phyloP scores from a whole-genome alignment of 1,284 basidiomycete genomes.

The Ceratobasidium sp. region DNA sequence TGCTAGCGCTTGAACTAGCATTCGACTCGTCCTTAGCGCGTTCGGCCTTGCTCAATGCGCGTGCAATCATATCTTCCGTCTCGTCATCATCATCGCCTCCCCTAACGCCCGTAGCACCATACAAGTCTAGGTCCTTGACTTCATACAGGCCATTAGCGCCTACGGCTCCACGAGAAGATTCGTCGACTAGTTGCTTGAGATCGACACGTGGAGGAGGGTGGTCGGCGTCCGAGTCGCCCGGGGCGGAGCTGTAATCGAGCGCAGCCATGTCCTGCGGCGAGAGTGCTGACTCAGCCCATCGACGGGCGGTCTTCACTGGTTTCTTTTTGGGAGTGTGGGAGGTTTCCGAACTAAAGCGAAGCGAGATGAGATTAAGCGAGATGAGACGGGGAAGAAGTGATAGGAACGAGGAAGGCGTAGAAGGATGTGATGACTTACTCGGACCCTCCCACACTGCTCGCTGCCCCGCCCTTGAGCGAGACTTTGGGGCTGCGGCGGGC shows the following conservation, averaged over 20 bases:
- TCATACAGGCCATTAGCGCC: constrained; percentile 91
- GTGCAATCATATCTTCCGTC: constrained; percentile 69
- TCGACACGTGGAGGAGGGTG: constrained; percentile 63
- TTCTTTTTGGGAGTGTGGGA: constrained; percentile 68
- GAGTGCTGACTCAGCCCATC: constrained; percentile 86
- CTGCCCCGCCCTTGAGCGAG: constrained; percentile 58
- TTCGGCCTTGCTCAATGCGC: constrained; percentile 63
- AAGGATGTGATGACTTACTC: constrained; percentile 67
- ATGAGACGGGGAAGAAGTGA: constrained; percentile 52
- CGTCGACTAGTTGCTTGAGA: constrained; percentile 77
- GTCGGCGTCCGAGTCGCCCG: constrained; percentile 57
- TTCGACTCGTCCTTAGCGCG: constrained; percentile 51
- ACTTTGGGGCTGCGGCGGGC: constrained; percentile 66
- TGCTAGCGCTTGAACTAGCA: constrained; percentile 31
- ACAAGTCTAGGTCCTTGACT: constrained; percentile 92
- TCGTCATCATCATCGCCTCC: constrained; percentile 58
- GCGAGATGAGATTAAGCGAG: constrained; percentile 43
- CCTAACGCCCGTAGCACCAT: constrained; percentile 54
- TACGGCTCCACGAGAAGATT: constrained; percentile 82
- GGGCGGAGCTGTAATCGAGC: constrained; percentile 83
- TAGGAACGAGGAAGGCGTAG: constrained; percentile 7
- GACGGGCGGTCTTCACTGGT: constrained; percentile 84
- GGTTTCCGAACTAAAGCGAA: constrained; percentile 69
- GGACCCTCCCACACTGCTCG: constrained; percentile 71
- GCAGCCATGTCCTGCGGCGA: constrained; percentile 86